Base-by-base conservation (phyloP, 352 stramenopile species). In the Labyrinthula sp. region DNA sequence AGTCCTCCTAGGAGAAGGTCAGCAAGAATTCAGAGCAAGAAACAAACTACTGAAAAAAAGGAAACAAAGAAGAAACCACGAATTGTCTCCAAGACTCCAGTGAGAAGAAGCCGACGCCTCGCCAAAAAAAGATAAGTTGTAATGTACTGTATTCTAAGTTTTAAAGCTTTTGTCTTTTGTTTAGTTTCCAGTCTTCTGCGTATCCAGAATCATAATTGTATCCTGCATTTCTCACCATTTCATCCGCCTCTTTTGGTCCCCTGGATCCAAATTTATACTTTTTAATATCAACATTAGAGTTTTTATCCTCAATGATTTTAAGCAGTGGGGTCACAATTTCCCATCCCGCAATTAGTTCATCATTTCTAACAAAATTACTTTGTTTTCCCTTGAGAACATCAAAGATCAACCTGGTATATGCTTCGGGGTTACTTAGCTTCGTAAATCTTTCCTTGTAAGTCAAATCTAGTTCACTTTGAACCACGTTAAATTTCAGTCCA, bases 251-350 rank as follows among this genome's bases (percentile, higher is more conserved):
- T 47, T 68, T 67, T 21, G 88, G 89, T 2, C 89, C 89, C 17
- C 75, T 72, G 22, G 77, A 86, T 52, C 85, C 87, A 40, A 82
- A 84, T 30, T 70, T 60, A 63, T 98, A 98, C 20, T 67, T 63
- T 34, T 84, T 48, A n/a, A 88, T 82, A 43, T 71, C 66, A 17
- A 91, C 29, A n/a, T 17, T 12, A 9, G 26, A 33, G 1, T 57
- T 27, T 30, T 15, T 28, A 27, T 17, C 39, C 45, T 97, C 87
- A 50, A 95, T 93, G 56, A 79, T 59, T 46, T 95, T 66, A n/a
- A 99, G 67, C 27, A 97, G 60, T 17, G 87, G 88, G 30, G 86
- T 95, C 59, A 97, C 97, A 39, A 97, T 92, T 58, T 91, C 78
- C 88, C 89, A 99, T 33, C 79, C 72, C 3, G 78, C 71, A 27